These are phyloP conservation scores for Polyporus tsugae DNA, from an alignment of 1,284 basidiomycete species.

Conservation along the genomic window DNA sequence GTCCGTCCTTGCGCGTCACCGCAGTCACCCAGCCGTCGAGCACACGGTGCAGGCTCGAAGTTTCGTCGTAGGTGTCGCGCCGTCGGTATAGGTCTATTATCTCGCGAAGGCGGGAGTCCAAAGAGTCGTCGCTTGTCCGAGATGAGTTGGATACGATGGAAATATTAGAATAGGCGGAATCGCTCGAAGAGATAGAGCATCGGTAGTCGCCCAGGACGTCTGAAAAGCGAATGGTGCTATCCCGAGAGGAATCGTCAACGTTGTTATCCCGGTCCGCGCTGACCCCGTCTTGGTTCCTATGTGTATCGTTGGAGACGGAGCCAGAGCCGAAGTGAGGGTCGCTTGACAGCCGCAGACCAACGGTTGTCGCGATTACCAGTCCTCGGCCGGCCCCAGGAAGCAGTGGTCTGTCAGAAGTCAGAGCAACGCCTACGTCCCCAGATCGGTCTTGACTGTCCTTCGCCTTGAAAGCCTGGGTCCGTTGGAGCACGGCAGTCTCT, in stretches of 20 bases:
- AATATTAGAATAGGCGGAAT: not conserved
- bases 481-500: not conserved
- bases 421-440: not conserved
- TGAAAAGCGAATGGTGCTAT: conserved; percentile 3
- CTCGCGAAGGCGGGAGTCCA: not conserved
- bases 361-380: not conserved
- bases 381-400: not conserved
- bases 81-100: not conserved
- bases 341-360: not conserved
- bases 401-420: not conserved
- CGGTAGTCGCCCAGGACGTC: conserved; percentile 20
- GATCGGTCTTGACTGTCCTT: not conserved
- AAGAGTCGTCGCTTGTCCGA: not conserved
- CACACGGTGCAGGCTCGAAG: not conserved
- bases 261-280: not conserved
- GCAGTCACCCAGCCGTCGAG: conserved; percentile 6
- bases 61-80: conserved; percentile 9
- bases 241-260: not conserved
- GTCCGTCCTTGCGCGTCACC: not conserved
- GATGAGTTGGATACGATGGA: not conserved
- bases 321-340: not conserved
- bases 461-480: not conserved
- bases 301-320: not conserved
- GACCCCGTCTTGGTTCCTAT: not conserved
- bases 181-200: not conserved